Conservation (phyloP, 352 stramenopile genomes). For the Globisporangium megalacanthum region DNA sequence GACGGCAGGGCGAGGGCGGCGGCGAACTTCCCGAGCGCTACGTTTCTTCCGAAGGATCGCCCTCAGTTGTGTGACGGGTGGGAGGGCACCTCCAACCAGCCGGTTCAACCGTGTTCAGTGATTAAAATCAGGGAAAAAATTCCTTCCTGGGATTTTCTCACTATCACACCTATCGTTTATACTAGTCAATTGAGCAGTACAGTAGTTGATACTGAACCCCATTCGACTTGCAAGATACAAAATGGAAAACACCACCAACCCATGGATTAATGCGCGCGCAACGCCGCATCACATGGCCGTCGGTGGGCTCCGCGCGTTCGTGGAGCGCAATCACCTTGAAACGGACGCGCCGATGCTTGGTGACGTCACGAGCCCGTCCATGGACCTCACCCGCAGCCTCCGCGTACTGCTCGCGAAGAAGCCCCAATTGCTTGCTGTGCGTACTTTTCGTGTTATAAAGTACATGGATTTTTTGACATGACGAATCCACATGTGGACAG, state of each 20-base stretch:
- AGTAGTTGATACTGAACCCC: too few species aligned
- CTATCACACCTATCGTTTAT: background rate
- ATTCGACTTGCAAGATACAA: background rate
- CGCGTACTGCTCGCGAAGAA: conserved; percentile 16
- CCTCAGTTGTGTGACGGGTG: background rate
- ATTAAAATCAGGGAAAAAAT: background rate
- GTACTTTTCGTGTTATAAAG: background rate
- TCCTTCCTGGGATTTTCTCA: background rate
- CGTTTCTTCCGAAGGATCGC: background rate
- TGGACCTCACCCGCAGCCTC: conserved; percentile 21
- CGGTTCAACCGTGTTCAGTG: background rate
- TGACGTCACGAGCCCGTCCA: background rate
- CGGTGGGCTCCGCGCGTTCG: conserved; percentile 33
- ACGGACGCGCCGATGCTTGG: background rate
- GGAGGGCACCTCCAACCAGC: too few species aligned
- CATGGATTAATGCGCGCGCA: conserved; percentile 18
- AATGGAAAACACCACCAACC: conserved; percentile 26
- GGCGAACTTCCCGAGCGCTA: too few species aligned
- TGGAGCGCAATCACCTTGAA: conserved; percentile 27
- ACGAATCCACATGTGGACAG: conserved; percentile 9
- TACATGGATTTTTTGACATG: background rate
- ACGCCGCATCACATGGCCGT: conserved; percentile 20
- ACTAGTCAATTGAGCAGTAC: too few species aligned
- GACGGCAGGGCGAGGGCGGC: background rate
- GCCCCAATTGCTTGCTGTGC: conserved; percentile 16